Base-by-base conservation (phyloP, 129 eudicot species). In the Kitagawia praeruptora region DNA sequence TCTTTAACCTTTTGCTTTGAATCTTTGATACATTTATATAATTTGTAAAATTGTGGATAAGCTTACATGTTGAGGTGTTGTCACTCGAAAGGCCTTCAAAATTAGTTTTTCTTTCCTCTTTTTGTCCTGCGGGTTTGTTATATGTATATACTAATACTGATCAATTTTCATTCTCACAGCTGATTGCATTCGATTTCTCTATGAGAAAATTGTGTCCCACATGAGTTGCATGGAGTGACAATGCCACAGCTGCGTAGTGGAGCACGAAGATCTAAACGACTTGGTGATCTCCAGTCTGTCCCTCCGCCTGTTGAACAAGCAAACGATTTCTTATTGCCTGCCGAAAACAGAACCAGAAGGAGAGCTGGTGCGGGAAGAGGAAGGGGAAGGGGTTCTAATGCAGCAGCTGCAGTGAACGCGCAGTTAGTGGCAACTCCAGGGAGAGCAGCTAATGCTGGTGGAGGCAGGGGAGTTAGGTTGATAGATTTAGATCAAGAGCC, bases 241-340 rank as follows among this genome's bases (percentile, higher is more conserved):
- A 96, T 96, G 99, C 99, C 99, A 86, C 98, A 92, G 87, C 85
- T 96, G 91, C 93, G 93, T 82, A 96, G 98, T 87, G 97, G 97
- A 92, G 95, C 98, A 80, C 83, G 99, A 87, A 92, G 99, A 92
- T 92, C 99, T 81, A 96, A 92, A 93, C 86, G 98, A 86, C 87
- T 96, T 51, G 96, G 95, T 85, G 98, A 92, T 81, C 94, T 90
- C 85, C 99, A 95, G 84, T 90, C 91, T 82, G 90, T 89, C 77
- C 82, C 96, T 77, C 91, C 92, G 85, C 88, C 91, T 14, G 85
- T 67, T 75, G 86, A 84, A 63, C 92, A 83, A 86, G 88, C 76
- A 18, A 96, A 90, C 72, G 85, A 87, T 81, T 75, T 76, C 4
- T 49, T 78, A 12, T 74, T 86, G 66, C 98, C 96, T 58, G 74